Base-by-base conservation (phyloP, 2,329 filamentous ascomycete species). In the Orbilia brochopaga region DNA sequence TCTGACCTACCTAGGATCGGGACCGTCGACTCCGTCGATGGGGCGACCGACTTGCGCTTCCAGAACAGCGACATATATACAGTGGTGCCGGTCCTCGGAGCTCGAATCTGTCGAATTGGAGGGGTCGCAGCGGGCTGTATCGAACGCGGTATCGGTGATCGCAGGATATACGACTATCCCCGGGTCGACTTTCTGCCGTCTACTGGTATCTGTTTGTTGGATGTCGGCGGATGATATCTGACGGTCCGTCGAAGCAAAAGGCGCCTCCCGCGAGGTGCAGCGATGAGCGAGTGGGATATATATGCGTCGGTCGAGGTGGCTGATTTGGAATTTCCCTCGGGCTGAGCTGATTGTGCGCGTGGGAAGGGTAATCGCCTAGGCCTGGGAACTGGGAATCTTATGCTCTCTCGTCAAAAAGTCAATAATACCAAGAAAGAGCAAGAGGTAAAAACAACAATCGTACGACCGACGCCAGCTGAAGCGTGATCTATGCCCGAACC, bases 21-120 rank as follows among this genome's bases (percentile, higher is more conserved):
- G 17, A 61, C 60, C n/a, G 67, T 72, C 42, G 67, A 72, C 52
- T 72, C 67, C 17, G 67, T 72, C 60, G 67, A 72, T 52, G 67
- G 67, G 30, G 67, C 60, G 60, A 72, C 67, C 5, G 67, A 72
- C 42, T 72, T 72, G 42, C 67, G 61, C 60, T 72, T 72, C 67
- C 67, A 72, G 55, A 72, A 72, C 10, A 69, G 57, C 23, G 67
- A 59, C 67, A 72, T 72, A 42, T 40, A 30, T 7, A 19, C 8
- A 27, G 8, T 42, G 27, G 21, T 15, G 21, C 27, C n/a, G 32
- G 40, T 19, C 8, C 42, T 19, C 15, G 8, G 27, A 54, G 48
- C 4, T 51, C 15, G 7, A n/a, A 51, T 2, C 2, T 46, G 13
- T 21, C 40, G 13, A 21, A n/a, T 32, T 32, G 4, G 27, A 32